These are phyloP conservation scores for Teratosphaeriaceae sp. DNA, from an alignment of 2,329 filamentous ascomycete species.

Conservation along the genomic window DNA sequence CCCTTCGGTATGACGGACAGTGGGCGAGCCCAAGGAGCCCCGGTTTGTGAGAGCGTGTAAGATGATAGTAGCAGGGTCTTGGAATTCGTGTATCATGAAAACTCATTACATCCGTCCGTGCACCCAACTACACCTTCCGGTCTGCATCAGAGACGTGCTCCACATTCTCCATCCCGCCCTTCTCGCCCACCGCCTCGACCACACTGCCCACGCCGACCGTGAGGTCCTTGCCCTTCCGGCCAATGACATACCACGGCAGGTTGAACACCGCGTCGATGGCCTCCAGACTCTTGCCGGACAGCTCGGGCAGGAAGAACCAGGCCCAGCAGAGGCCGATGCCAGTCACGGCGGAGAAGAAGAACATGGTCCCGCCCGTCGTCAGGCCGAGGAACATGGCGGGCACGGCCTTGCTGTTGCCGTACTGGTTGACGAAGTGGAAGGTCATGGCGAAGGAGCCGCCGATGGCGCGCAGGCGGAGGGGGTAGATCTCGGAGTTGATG, in stretches of 20 bases:
- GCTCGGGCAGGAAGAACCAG: constrained; percentile 53
- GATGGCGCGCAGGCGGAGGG: constrained; percentile 64
- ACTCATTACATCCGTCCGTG: background rate
- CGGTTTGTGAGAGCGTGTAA: too few species aligned
- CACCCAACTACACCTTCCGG: background rate
- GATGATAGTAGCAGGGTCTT: too few species aligned
- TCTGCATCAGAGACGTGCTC: constrained; percentile 3
- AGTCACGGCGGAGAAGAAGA: constrained; percentile 66
- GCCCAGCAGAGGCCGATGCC: constrained; percentile 56
- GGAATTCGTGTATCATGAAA: too few species aligned
- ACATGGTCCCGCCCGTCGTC: constrained; percentile 62
- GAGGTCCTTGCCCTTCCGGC: constrained; percentile 34
- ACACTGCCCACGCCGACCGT: constrained; percentile 18
- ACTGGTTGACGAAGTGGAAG: constrained; percentile 65
- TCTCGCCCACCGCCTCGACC: constrained; percentile 19
- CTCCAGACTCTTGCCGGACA: constrained; percentile 46
- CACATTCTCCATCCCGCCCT: constrained; percentile 10
- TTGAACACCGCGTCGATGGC: constrained; percentile 48
- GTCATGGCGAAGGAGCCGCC: constrained; percentile 69
- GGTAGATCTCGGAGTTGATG: constrained; percentile 71
- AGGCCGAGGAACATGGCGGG: constrained; percentile 64
- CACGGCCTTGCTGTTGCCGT: constrained; percentile 68
- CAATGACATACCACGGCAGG: constrained; percentile 72
- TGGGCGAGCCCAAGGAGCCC: too few species aligned
- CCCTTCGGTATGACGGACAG: too few species aligned